Conservation (phyloP, 495 filamentous ascomycete genomes). For the Poronia punctata region DNA sequence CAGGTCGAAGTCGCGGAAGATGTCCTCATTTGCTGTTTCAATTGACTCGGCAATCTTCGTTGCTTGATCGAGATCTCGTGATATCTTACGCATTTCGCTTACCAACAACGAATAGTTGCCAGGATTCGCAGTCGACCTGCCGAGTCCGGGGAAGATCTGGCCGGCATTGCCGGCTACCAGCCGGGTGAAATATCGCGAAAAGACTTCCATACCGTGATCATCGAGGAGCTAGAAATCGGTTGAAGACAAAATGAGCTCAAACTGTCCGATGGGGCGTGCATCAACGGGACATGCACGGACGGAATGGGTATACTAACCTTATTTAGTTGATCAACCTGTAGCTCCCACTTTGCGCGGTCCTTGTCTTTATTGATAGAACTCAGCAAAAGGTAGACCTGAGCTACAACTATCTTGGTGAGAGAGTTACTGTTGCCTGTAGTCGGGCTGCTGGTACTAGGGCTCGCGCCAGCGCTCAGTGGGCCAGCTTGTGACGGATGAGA, state of each 20-base stretch:
- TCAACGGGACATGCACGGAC: too few relatives aligned
- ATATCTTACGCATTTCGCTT: conserved; percentile 78
- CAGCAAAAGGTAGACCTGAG: conserved; percentile 88
- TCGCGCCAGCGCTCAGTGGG: conserved; percentile 48
- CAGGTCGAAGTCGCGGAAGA: conserved; percentile 91
- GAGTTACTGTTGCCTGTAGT: conserved; percentile 54
- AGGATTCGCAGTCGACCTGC: conserved; percentile 61
- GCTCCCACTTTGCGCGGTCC: conserved; percentile 89
- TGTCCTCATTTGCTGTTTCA: conserved; percentile 72
- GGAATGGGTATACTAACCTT: conserved; percentile 53
- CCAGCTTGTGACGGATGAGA: conserved; percentile 47
- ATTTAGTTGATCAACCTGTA: conserved; percentile 80
- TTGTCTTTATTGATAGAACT: conserved; percentile 89
- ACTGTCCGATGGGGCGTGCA: background rate
- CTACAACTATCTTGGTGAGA: conserved; percentile 80
- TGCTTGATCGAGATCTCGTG: conserved; percentile 70
- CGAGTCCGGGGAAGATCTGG: conserved; percentile 73
- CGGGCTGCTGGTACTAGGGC: conserved; percentile 63
- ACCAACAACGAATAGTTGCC: conserved; percentile 76
- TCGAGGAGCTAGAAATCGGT: conserved; percentile 63
- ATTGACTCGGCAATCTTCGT: conserved; percentile 89
- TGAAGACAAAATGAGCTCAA: conserved; percentile 13
- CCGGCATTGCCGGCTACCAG: conserved; percentile 76
- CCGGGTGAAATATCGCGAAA: conserved; percentile 83
- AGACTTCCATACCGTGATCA: conserved; percentile 96